phyloP scores from a whole-genome alignment of 2,329 filamentous ascomycete species.

The Colletotrichum sojae region DNA sequence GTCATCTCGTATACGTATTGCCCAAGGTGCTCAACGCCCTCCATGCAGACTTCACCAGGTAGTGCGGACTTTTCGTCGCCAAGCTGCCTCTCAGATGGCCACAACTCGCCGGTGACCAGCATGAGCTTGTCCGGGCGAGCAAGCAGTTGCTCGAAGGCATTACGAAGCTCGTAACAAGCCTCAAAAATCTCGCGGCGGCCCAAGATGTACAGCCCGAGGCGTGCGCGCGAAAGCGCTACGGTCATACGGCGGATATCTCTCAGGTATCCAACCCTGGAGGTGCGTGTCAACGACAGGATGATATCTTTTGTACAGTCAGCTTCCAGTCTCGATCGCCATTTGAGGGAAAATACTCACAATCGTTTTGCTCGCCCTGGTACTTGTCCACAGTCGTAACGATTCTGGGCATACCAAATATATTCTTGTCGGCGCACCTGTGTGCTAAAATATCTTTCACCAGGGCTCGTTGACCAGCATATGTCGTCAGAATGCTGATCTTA shows the following conservation, averaged over 20 bases:
- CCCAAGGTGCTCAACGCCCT: conserved; percentile 92
- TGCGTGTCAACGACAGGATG: conserved; percentile 92
- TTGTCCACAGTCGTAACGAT: conserved; percentile 97
- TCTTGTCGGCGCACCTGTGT: conserved; percentile 86
- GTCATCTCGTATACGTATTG: conserved; percentile 99
- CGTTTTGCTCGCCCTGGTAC: conserved; percentile 99
- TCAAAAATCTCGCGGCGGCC: conserved; percentile 92
- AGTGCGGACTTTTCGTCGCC: conserved; percentile 64
- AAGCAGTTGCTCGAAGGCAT: conserved; percentile 86
- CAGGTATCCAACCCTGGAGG: conserved; percentile 90
- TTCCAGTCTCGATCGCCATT: not conserved
- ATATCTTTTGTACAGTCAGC: conserved; percentile 74
- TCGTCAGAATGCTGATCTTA: conserved; percentile 90
- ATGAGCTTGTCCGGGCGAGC: conserved; percentile 84
- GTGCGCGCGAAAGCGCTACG: conserved; percentile 92
- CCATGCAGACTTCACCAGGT: conserved; percentile 79
- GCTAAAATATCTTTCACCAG: conserved; percentile 88
- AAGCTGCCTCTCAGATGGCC: conserved; percentile 73
- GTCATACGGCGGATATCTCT: conserved; percentile 94
- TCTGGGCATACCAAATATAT: conserved; percentile 89
- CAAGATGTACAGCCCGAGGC: conserved; percentile 92
- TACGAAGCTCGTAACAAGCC: conserved; percentile 86
- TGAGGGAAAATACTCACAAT: conserved; percentile 76
- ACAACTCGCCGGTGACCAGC: conserved; percentile 89
- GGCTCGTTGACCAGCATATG: conserved; percentile 92